phyloP scores from a whole-genome alignment of 139 green algal species.

The Chlorella sorokiniana region DNA sequence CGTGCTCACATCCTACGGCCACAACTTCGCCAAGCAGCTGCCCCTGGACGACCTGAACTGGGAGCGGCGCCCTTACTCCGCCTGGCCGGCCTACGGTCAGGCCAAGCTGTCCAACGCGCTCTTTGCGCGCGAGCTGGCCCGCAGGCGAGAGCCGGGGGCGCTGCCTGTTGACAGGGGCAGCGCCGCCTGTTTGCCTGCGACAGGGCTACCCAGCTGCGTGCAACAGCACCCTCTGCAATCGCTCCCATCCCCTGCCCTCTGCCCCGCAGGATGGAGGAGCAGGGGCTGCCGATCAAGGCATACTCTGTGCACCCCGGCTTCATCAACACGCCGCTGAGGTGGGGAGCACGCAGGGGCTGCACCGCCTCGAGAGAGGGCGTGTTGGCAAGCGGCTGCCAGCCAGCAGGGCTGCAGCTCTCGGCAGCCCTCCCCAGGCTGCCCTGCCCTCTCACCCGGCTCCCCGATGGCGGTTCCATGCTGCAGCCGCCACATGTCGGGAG shows the following conservation, averaged over 20 bases:
- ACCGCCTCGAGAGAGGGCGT: too few relatives aligned
- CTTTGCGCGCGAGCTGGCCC: neutral
- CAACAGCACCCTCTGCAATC: neutral
- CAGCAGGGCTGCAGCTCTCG: too few relatives aligned
- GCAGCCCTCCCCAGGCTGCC: neutral
- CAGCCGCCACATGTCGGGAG: constrained; percentile 10
- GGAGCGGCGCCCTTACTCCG: neutral
- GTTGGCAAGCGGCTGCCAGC: too few relatives aligned
- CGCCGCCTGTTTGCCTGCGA: too few relatives aligned
- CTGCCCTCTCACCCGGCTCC: neutral
- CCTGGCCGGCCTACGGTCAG: neutral
- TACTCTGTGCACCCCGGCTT: constrained; percentile 4
- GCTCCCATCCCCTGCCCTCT: neutral
- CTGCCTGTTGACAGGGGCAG: neutral
- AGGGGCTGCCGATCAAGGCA: neutral
- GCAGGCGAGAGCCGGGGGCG: neutral
- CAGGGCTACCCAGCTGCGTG: neutral
- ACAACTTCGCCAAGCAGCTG: neutral
- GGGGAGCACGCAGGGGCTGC: neutral
- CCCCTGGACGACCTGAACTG: constrained; percentile 3
- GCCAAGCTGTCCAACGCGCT: neutral
- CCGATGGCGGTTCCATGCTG: too few relatives aligned
- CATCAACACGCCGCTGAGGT: constrained; percentile 13
- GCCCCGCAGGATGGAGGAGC: neutral
- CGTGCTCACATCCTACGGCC: neutral